These are phyloP conservation scores for Penicillium soppii DNA, from an alignment of 495 filamentous ascomycete genomes.

Conservation along the genomic window DNA sequence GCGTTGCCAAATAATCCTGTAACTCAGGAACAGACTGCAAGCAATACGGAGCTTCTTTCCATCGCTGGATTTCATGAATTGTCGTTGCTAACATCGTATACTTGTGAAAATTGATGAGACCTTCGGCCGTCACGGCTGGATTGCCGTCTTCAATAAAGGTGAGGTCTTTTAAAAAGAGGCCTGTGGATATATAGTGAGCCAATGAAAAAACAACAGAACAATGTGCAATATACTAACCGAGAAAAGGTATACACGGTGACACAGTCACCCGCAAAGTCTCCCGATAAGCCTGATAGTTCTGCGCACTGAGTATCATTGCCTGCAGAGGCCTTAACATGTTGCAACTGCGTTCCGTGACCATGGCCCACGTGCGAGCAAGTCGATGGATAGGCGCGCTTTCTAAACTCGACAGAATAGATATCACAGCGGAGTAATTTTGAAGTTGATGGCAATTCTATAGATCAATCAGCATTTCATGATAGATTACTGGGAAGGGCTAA, in stretches of 20 bases:
- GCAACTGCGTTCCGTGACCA: constrained; percentile 72
- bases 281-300: constrained; percentile 87
- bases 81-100: constrained; percentile 90
- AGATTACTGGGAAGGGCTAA: neutral
- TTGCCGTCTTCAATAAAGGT: constrained; percentile 98
- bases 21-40: constrained; percentile 80
- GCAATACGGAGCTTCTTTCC: constrained; percentile 83
- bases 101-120: constrained; percentile 92
- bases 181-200: constrained; percentile 38
- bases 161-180: constrained; percentile 89
- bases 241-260: constrained; percentile 93
- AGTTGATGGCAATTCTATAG: constrained; percentile 75
- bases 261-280: constrained; percentile 78
- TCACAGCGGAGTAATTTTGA: constrained; percentile 92
- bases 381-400: constrained; percentile 86
- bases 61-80: constrained; percentile 88
- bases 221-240: constrained; percentile 58
- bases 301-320: constrained; percentile 84
- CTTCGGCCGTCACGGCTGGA: constrained; percentile 80
- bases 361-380: constrained; percentile 82
- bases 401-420: constrained; percentile 89
- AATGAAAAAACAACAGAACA: neutral
- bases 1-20: constrained; percentile 85
- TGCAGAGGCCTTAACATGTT: constrained; percentile 75
- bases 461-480: neutral